Evolutionary conservation across 2,329 filamentous ascomycete species (phyloP), one percentile per base, ranked within the genome.

Genomic region (Aureobasidium subglaciale): DNA sequence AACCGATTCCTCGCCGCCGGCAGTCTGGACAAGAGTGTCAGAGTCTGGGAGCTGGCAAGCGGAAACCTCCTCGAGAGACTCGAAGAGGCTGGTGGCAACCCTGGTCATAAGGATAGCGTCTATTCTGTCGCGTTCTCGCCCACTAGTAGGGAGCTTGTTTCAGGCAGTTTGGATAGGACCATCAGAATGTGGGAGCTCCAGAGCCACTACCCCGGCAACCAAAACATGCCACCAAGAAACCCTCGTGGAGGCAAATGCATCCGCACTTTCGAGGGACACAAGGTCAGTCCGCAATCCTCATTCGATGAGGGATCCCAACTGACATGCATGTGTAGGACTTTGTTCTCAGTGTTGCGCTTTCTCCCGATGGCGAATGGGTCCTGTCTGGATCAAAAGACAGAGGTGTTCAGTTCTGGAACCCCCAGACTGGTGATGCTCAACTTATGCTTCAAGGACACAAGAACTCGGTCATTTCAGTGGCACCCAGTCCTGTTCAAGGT

Each of bases 391-490:
- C 90, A 59, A 99, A 99, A 77, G 93, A 99, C 68, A 84, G 93
- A 50, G 92, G 93, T 46, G 93, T 99, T 20, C 93, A 97, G 69
- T 97, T 99, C 78, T 99, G 93, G 93, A 92, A 99, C 68, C 92
- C 93, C 18, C 82, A 86, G 65, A 96, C 90, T 18, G 93, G 92
- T 32, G 86, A 88, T 62, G 95, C 92, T 1, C 92, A 97, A 74
- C 86, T 99, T 70, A 97, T 97, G 93, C 81, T 99, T 59, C 93
- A 97, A 72, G 93, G 93, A 24, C 93, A 99, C 71, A 97, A 97
- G 80, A 97, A 97, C 74, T 96, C 90, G 10, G 93, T 99, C 64
- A 97, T 97, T 65, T 96, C 91, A 2, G 93, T 99, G 52, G 92
- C 93, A 1, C 93, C 93, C 20, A 95, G 90, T 71, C 93, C 93